Conservation (phyloP, 106 monocot species). For the Dendrobium chrysotoxum region DNA sequence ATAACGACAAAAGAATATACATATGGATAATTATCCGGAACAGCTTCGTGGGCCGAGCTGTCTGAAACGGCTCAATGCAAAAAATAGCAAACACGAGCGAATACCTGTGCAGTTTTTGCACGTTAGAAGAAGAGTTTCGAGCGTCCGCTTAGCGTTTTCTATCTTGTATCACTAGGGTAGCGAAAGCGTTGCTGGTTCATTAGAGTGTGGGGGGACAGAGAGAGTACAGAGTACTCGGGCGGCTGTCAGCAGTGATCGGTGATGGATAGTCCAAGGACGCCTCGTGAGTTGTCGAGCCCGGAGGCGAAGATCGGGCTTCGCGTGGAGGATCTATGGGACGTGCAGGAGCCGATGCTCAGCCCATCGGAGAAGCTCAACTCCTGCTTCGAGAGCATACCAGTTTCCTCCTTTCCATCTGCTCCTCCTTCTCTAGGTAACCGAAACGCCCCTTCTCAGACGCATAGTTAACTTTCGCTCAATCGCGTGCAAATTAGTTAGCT, state of each 20-base stretch:
- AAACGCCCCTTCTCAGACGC: neutral
- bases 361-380: slow-evolving; percentile 96
- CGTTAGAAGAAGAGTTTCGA: too few relatives aligned
- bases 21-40: too few relatives aligned
- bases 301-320: slow-evolving; percentile 81
- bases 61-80: too few relatives aligned
- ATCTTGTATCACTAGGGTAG: too few relatives aligned
- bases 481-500: neutral
- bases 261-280: slow-evolving; percentile 15
- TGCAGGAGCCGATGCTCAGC: slow-evolving; percentile 65
- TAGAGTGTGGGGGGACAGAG: neutral
- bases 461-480: neutral
- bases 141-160: too few relatives aligned
- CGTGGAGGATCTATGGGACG: slow-evolving; percentile 88
- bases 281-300: slow-evolving; percentile 26
- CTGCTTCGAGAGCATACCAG: slow-evolving; percentile 72
- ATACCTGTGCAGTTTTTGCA: too few relatives aligned
- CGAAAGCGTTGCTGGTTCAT: too few relatives aligned
- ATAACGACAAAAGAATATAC: too few relatives aligned
- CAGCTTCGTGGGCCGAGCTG: too few relatives aligned
- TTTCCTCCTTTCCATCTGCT: slow-evolving; percentile 67
- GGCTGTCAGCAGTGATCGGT: neutral
- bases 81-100: too few relatives aligned
- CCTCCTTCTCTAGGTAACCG: slow-evolving; percentile 52
- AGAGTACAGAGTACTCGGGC: neutral